Evolutionary conservation across 2,329 filamentous ascomycete species (phyloP), one percentile per base, ranked within the genome.

Genomic region (Cordyceps tenuipes): DNA sequence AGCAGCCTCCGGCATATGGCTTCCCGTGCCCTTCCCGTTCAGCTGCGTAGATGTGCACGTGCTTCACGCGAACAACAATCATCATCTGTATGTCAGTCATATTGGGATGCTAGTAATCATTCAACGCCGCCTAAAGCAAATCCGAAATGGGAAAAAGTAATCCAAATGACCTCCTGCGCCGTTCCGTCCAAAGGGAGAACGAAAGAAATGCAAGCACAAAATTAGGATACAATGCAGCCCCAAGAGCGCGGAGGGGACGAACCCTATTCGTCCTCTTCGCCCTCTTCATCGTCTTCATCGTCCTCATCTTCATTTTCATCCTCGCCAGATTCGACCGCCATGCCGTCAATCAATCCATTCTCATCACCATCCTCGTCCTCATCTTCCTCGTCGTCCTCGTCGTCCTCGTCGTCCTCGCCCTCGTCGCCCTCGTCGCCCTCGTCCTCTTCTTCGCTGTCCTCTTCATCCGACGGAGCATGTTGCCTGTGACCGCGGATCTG

Each of bases 321-420:
- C 8, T 66, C 68, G 2, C 69, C 69, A 1, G 68, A 68, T 36
- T 73, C 73, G 2, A 68, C 71, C 0, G 73, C 73, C 69, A 74
- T 71, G 19, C 64, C 64, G 49, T 68, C 65, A 7, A 74, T 62
- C 29, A 72, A 65, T 0, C 64, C 70, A 19, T 68, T 62, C 47
- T 63, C 63, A 31, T 62, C 66, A 1, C 66, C 66, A 5, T 66
- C 66, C 0, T 66, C 63, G 0, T 69, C 66, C 0, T 67, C 66
- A 0, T 63, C 63, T 26, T 62, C 66, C 1, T 66, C 66, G 5
- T 66, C 65, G 0, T 66, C 63, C 0, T 69, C 66, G 0, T 67
- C 66, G 0, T 63, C 58, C 0, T 62, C 58, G 1, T 67, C 64
- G 0, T 63, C 63, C 3, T 64, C 64, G 0, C 64, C 63, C 0